phyloP scores from a whole-genome alignment of 163 green algal genomes.

The Chlorella variabilis region DNA sequence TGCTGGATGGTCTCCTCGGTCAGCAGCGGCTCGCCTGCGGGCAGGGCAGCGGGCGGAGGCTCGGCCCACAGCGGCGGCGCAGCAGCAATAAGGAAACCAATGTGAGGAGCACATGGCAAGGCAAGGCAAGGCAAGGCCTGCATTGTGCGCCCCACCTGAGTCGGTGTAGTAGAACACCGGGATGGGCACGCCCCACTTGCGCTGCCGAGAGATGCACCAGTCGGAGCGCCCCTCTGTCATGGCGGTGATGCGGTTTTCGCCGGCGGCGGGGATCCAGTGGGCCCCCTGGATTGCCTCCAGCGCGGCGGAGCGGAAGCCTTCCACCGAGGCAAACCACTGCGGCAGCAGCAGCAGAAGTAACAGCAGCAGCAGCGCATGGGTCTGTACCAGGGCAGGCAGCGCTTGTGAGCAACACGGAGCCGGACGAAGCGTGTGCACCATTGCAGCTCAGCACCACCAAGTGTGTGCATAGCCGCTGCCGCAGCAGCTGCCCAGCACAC shows the following conservation, averaged over 20 bases:
- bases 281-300: constrained; percentile 85
- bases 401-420: no score
- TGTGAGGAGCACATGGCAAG: not conserved
- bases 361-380: not conserved
- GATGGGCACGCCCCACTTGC: constrained; percentile 98
- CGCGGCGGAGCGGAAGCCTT: constrained; percentile 87
- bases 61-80: not conserved
- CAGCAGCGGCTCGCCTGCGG: constrained; percentile 88
- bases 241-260: constrained; percentile 89
- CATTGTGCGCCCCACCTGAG: constrained; percentile 14
- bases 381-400: no score
- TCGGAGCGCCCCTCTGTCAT: constrained; percentile 95
- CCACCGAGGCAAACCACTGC: constrained; percentile 98
- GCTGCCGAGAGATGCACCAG: constrained; percentile 99
- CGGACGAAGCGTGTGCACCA: no score
- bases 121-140: not conserved
- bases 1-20: constrained; percentile 89
- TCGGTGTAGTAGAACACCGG: constrained; percentile 94
- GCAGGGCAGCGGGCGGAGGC: not conserved
- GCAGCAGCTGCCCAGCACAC: no score
- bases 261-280: constrained; percentile 81
- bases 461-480: no score
- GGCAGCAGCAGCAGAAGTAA: constrained; percentile 57
- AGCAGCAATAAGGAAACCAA: not conserved
- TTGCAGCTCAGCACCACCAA: no score